Evolutionary conservation across 2,329 filamentous ascomycete genomes (phyloP).

Genomic region (Sphaerostilbella broomeana): DNA sequence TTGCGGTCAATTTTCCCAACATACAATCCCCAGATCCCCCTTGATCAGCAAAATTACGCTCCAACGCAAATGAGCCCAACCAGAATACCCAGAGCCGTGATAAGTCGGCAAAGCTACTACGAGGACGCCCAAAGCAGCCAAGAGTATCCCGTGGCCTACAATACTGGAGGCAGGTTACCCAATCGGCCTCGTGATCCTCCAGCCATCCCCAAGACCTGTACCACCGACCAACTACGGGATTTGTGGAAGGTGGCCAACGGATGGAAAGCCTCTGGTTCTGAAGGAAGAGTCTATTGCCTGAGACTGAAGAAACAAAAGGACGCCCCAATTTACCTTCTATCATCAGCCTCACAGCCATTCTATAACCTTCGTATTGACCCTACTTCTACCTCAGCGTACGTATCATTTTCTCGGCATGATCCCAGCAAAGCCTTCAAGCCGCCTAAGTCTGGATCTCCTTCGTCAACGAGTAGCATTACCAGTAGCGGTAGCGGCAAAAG

Average conservation of each 20-base stretch:
- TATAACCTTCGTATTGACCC: conserved; percentile 61
- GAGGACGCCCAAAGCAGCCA: conserved; percentile 18
- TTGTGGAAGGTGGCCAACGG: conserved; percentile 67
- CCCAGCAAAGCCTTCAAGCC: conserved; percentile 51
- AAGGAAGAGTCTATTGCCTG: conserved; percentile 54
- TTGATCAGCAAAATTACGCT: conserved; percentile 63
- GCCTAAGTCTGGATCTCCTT: conserved; percentile 23
- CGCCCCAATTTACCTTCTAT: conserved; percentile 60
- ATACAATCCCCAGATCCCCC: conserved; percentile 61
- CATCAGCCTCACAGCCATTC: conserved; percentile 54
- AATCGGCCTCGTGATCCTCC: conserved; percentile 34
- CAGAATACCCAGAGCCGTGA: conserved; percentile 55
- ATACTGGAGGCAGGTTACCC: conserved; percentile 23
- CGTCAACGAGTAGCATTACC: conserved; percentile 25
- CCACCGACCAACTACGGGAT: conserved; percentile 55
- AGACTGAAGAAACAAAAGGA: conserved; percentile 50
- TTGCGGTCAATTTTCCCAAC: conserved; percentile 70
- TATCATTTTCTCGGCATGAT: conserved; percentile 54
- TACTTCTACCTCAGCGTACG: conserved; percentile 55
- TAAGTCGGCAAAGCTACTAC: conserved; percentile 58
- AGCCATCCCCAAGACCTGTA: conserved; percentile 43
- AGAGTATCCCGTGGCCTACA: conserved; percentile 14
- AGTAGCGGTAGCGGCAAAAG: conserved; percentile 24
- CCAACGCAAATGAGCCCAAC: conserved; percentile 60
- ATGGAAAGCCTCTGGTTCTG: conserved; percentile 55